A percentile compares a stretch with the other conserved stretches of the same genome.
Conservation (phyloP, 306 rosid genomes). For the Citrullus colocynthis region DNA sequence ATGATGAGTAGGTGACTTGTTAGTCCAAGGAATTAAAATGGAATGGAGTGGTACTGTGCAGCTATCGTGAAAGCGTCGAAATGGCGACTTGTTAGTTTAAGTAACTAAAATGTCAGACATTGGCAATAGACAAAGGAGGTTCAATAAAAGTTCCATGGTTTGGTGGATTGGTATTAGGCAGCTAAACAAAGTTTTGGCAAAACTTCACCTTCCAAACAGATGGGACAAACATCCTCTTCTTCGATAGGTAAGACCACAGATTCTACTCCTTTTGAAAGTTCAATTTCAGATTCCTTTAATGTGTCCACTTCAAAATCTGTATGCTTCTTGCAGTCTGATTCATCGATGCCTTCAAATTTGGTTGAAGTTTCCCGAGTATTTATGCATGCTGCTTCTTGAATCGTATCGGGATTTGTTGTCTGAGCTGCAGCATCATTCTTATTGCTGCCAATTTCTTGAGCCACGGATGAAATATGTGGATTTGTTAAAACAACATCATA, state of each 20-base stretch:
- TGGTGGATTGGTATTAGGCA: slow-evolving; percentile 2
- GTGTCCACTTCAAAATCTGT: slow-evolving; percentile 27
- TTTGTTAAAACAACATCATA: slow-evolving; percentile 36
- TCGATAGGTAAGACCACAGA: slow-evolving; percentile 29
- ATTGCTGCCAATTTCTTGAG: slow-evolving; percentile 36
- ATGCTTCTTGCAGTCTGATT: slow-evolving; percentile 39
- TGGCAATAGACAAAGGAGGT: background rate
- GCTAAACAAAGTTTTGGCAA: slow-evolving; percentile 21
- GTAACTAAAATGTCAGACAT: background rate
- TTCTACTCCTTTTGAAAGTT: slow-evolving; percentile 43
- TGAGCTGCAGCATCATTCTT: slow-evolving; percentile 34
- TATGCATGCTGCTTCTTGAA: slow-evolving; percentile 36
- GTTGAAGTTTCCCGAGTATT: slow-evolving; percentile 28
- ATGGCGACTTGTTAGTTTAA: background rate
- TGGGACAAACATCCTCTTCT: slow-evolving; percentile 86
- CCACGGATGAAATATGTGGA: slow-evolving; percentile 44
- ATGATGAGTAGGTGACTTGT: background rate
- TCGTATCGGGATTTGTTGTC: slow-evolving; percentile 43
- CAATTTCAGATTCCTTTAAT: slow-evolving; percentile 45
- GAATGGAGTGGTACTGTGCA: background rate
- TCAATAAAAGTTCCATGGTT: background rate
- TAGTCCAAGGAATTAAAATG: background rate
- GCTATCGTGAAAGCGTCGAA: background rate
- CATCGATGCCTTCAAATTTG: slow-evolving; percentile 48
- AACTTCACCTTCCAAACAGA: slow-evolving; percentile 82